A percentile compares a stretch with the other conserved stretches of the same genome.
Evolutionary conservation across 805 yeast species (phyloP).

Genomic region (Wickerhamomyces subpelliculosus): DNA sequence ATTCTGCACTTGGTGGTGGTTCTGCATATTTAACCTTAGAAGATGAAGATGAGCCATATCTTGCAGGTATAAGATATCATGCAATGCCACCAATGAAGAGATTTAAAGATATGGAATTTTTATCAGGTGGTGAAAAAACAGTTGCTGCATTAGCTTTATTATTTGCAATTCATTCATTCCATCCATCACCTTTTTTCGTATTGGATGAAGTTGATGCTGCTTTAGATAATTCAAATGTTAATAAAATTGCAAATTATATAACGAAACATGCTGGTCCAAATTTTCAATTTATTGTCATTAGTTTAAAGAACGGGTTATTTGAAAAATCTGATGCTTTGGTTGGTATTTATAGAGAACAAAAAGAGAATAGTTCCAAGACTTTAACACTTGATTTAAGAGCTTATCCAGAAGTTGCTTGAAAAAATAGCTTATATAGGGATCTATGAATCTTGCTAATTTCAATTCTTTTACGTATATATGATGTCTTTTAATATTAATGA

Average conservation of each 20-base stretch:
- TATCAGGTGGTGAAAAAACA: conserved; percentile 96
- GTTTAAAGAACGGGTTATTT: conserved; percentile 79
- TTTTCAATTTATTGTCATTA: conserved; percentile 88
- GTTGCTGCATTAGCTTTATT: conserved; percentile 91
- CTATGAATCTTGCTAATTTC: too few relatives aligned
- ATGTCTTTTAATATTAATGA: too few relatives aligned
- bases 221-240: conserved; percentile 82
- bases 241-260: conserved; percentile 81
- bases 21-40: conserved; percentile 86
- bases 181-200: conserved; percentile 93
- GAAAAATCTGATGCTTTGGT: conserved; percentile 87
- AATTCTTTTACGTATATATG: too few relatives aligned
- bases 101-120: conserved; percentile 83
- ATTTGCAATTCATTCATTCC: conserved; percentile 85
- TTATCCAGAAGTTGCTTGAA: conserved; percentile 35
- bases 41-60: conserved; percentile 85
- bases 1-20: conserved; percentile 75
- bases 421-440: too few relatives aligned
- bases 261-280: conserved; percentile 65
- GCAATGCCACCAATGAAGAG: conserved; percentile 97
- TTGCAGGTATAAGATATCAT: conserved; percentile 77
- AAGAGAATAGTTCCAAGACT: conserved; percentile 63
- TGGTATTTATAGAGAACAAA: conserved; percentile 84
- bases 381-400: conserved; percentile 66
- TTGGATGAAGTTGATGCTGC: conserved; percentile 99